Percentiles rank a stretch among this genome's conserved stretches.
phyloP scores from a whole-genome alignment of 176 grass and related monocot species.

The Leersia perrieri region DNA sequence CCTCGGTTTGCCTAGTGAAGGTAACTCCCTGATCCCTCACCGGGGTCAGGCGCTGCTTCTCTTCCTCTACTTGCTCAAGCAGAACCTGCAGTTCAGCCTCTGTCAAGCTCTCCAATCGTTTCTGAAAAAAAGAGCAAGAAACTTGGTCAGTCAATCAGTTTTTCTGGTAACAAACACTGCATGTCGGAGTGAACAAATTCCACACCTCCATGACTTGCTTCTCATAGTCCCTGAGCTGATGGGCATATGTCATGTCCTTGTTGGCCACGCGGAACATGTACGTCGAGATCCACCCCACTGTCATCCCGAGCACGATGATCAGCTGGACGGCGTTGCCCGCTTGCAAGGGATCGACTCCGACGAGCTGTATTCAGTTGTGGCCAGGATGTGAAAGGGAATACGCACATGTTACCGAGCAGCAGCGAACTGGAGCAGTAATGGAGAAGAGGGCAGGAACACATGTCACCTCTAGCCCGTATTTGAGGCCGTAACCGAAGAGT shows the following conservation, averaged over 20 bases:
- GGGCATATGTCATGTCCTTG: slow-evolving; percentile 98
- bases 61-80: slow-evolving; percentile 94
- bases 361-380: slow-evolving; percentile 40
- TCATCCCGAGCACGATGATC: slow-evolving; percentile 84
- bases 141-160: background rate
- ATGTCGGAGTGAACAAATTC: background rate
- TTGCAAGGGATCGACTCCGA: slow-evolving; percentile 84
- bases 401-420: background rate
- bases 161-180: background rate
- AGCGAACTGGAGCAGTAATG: background rate
- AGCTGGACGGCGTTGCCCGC: slow-evolving; percentile 95
- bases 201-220: slow-evolving; percentile 96
- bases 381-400: background rate
- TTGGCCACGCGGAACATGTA: slow-evolving; percentile 97
- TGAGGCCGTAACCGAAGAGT: slow-evolving; percentile 61
- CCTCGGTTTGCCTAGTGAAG: slow-evolving; percentile 40
- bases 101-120: slow-evolving; percentile 82
- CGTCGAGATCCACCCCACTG: slow-evolving; percentile 86
- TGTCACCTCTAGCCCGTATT: slow-evolving; percentile 79
- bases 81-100: slow-evolving; percentile 79
- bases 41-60: slow-evolving; percentile 51
- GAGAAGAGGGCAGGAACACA: background rate
- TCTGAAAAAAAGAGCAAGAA: slow-evolving; percentile 46
- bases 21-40: slow-evolving; percentile 26
- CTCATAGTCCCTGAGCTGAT: slow-evolving; percentile 94